Base-by-base conservation (phyloP, 495 filamentous ascomycete genomes). In the Neurospora africana region DNA sequence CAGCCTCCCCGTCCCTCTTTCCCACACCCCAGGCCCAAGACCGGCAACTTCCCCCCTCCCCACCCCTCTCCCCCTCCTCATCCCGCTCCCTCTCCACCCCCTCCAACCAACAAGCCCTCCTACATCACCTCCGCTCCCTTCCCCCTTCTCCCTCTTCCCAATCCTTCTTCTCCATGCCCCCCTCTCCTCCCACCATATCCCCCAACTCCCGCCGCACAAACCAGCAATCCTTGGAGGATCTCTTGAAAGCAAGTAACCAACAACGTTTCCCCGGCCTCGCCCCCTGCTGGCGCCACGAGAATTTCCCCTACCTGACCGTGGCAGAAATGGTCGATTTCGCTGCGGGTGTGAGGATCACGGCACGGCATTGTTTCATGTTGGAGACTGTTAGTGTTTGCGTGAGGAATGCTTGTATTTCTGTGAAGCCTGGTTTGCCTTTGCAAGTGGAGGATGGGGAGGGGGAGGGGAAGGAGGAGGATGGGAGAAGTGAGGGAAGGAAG, bases 291-390 rank as follows among this genome's bases (percentile, higher is more conserved):
- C 81, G 86, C 19, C 86, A 88, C 75, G 82, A 85, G 68, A 83
- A 84, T 67, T 86, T 86, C 69, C 86, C 85, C 0, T 85, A 87
- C 72, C 76, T 87, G n/a, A 87, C 87, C 3, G 82, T 91, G 37
- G 79, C 85, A 27, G 84, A 91, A 65, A 83, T 84, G 53, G 79
- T 83, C 1, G 88, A 91, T 68, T 75, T 75, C 7, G 74, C 81
- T 1, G 86, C 89, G 3, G 83, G 86, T 1, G 85, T 92, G 9
- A 76, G 83, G n/a, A 84, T 90, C 74, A 84, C 84, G 67, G 85
- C 84, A 1, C 78, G 90, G 5, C 84, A 87, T 74, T 83, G 87
- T 70, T 84, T 86, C 75, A 81, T 84, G 77, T 75, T 85, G 1
- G 82, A 82, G 74, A 79, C 78, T 5, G 27, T 82, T 4, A 38